A percentile compares a stretch with the other conserved stretches of the same genome.
These are phyloP conservation scores for Leccinum aurantiacum DNA, from an alignment of 768 basidiomycete species.

Conservation along the genomic window DNA sequence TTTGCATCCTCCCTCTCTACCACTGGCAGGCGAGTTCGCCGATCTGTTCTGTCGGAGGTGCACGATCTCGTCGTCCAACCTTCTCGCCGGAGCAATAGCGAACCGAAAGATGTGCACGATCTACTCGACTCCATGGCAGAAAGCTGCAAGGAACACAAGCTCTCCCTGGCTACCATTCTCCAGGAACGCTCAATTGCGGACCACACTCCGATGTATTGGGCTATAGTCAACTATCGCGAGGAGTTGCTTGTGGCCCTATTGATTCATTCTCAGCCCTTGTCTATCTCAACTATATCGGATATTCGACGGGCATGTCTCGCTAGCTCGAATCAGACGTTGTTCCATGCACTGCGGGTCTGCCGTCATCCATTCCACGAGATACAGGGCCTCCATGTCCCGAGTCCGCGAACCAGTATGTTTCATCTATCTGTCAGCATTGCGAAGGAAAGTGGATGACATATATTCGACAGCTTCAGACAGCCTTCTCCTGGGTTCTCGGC, in stretches of 20 bases:
- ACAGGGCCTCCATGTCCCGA: slow-evolving; percentile 20
- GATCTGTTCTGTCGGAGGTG: slow-evolving; percentile 51
- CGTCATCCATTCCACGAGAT: slow-evolving; percentile 24
- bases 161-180: slow-evolving; percentile 38
- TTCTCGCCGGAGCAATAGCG: background rate
- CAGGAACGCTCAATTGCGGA: slow-evolving; percentile 25
- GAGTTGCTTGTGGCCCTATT: too few species aligned
- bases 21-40: slow-evolving; percentile 43
- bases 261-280: too few species aligned
- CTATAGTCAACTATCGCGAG: slow-evolving; percentile 18
- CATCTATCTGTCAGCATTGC: slow-evolving; percentile 14
- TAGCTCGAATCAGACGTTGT: too few species aligned
- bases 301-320: too few species aligned
- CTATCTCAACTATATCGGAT: too few species aligned
- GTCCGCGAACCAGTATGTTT: slow-evolving; percentile 17
- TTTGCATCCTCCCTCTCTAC: slow-evolving; percentile 30
- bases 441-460: background rate
- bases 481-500: slow-evolving; percentile 35
- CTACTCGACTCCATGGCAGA: slow-evolving; percentile 63
- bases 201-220: slow-evolving; percentile 35
- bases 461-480: slow-evolving; percentile 36
- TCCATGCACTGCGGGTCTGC: slow-evolving; percentile 19
- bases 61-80: slow-evolving; percentile 46
- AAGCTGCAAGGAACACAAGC: slow-evolving; percentile 50
- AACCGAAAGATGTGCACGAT: slow-evolving; percentile 23